These are phyloP conservation scores for Penicillium bialowiezense DNA, from an alignment of 495 filamentous ascomycete species.

Conservation along the genomic window DNA sequence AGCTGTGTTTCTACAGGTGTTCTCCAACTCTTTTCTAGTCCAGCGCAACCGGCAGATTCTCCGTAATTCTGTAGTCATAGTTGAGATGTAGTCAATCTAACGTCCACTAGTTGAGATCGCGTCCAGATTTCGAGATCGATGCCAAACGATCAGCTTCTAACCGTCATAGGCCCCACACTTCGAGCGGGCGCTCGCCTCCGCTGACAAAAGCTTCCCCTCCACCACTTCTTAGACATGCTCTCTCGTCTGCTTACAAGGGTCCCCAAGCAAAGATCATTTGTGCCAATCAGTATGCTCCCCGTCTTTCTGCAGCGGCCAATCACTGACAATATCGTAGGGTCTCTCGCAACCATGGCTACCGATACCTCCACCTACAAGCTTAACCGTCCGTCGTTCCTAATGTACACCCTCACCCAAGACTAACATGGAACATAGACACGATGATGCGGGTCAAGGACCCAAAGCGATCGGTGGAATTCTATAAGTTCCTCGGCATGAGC, in stretches of 20 bases:
- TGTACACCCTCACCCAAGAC: constrained; percentile 2
- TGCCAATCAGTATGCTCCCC: constrained; percentile 3
- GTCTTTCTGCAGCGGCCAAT: constrained; percentile 1
- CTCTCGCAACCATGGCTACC: constrained; percentile 67
- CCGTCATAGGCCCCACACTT: constrained; percentile 14
- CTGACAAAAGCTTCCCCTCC: constrained; percentile 13
- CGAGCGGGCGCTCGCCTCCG: no score
- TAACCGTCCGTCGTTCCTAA: constrained; percentile 64
- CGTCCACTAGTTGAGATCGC: no score
- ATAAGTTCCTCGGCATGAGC: constrained; percentile 88
- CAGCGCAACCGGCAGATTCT: no score
- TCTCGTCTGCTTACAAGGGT: constrained; percentile 1
- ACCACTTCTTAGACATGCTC: constrained; percentile 2
- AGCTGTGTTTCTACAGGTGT: no score
- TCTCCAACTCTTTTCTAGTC: no score
- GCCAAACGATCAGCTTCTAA: background rate
- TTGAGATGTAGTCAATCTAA: no score
- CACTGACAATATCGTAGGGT: constrained; percentile 26
- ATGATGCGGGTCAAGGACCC: constrained; percentile 97
- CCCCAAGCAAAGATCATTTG: constrained; percentile 3
- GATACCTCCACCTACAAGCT: constrained; percentile 82
- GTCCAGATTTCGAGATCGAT: no score
- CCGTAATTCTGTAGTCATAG: no score
- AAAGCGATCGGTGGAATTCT: constrained; percentile 86
- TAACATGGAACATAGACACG: constrained; percentile 31